Percentiles rank a stretch among this genome's conserved stretches.
Conservation (phyloP, 192 early-diverging fungal genomes). For the Coemansia sp. region DNA sequence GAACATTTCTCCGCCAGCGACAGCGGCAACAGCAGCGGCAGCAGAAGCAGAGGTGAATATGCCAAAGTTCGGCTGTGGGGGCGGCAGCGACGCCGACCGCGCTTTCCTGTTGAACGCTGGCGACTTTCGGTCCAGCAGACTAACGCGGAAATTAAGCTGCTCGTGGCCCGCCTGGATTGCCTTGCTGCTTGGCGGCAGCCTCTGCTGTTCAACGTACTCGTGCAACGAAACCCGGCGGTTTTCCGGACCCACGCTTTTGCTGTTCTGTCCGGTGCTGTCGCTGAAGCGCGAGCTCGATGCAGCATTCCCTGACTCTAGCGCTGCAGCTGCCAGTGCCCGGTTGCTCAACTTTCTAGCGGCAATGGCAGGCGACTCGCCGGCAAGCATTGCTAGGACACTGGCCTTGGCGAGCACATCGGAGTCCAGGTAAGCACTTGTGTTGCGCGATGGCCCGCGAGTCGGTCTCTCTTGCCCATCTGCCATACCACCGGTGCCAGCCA, state of each 20-base stretch:
- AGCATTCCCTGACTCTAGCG: neutral
- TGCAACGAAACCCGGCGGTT: constrained; percentile 29
- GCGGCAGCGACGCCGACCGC: constrained; percentile 38
- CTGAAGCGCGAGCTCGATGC: constrained; percentile 2
- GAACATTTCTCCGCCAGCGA: neutral
- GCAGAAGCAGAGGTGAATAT: constrained; percentile 4
- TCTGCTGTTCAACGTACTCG: constrained; percentile 47
- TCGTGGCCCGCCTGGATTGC: constrained; percentile 23
- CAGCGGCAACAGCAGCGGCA: neutral
- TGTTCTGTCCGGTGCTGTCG: neutral
- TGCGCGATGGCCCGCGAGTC: neutral
- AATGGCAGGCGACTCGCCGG: constrained; percentile 26
- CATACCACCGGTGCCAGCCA: neutral
- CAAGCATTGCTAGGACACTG: constrained; percentile 30
- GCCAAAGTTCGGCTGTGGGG: constrained; percentile 7
- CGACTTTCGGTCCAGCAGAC: constrained; percentile 32
- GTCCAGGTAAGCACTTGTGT: constrained; percentile 3
- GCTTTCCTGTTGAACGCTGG: constrained; percentile 14
- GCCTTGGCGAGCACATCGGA: constrained; percentile 33
- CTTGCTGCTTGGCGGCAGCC: constrained; percentile 1
- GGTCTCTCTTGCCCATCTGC: neutral
- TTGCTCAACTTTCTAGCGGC: constrained; percentile 9
- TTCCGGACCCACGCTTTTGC: neutral
- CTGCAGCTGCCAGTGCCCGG: constrained; percentile 6
- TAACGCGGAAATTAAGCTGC: constrained; percentile 54